Evolutionary conservation across 495 filamentous ascomycete genomes (phyloP).

Genomic region (Schizothecium vesticola): DNA sequence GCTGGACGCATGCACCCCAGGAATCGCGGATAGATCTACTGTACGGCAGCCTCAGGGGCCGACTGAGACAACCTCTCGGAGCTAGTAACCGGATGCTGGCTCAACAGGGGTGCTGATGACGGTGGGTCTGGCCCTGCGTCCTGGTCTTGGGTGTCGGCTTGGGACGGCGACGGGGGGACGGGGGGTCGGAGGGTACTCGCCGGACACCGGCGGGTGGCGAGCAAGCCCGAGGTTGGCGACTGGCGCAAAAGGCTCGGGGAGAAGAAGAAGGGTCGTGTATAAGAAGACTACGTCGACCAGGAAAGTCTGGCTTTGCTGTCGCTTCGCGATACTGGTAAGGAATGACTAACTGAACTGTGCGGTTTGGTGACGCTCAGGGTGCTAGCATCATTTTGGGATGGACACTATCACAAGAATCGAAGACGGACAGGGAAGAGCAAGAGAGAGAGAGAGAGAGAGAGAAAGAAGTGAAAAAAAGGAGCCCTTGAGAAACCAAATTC

Average conservation of each 20-base stretch:
- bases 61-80: slow-evolving; percentile 17
- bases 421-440: not conserved
- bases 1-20: slow-evolving; percentile 6
- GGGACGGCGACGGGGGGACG: not conserved
- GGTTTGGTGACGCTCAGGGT: not conserved
- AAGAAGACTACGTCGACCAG: not conserved
- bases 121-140: slow-evolving; percentile 15
- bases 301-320: not conserved
- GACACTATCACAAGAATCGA: not conserved
- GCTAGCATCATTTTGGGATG: not conserved
- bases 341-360: not conserved
- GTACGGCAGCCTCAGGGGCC: slow-evolving; percentile 21
- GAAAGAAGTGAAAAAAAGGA: not conserved
- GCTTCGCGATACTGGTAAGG: not conserved
- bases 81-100: slow-evolving; percentile 20
- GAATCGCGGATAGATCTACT: slow-evolving; percentile 21
- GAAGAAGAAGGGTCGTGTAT: not conserved
- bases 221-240: not conserved
- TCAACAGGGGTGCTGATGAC: slow-evolving; percentile 15
- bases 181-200: not conserved
- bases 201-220: not conserved
- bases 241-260: not conserved
- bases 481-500: not conserved
- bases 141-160: not conserved
- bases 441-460: not conserved